Conservation (phyloP, 305 asterid species). For the Plantago rigida region DNA sequence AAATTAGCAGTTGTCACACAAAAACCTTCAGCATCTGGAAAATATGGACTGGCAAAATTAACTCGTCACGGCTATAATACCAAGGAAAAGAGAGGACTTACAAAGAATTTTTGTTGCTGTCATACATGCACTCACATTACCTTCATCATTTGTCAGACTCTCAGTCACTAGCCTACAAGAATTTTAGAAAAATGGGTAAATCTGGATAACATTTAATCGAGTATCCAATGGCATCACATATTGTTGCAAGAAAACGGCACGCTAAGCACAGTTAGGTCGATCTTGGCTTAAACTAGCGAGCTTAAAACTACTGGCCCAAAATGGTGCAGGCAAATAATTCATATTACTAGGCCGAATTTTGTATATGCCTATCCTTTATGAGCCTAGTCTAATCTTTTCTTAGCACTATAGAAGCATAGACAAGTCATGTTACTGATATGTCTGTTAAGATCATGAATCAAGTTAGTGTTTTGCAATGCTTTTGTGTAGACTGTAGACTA, state of each 20-base stretch:
- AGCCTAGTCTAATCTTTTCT: no score
- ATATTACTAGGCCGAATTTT: conserved; percentile 7
- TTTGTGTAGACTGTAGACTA: no score
- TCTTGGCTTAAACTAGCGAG: neutral
- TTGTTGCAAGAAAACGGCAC: conserved; percentile 8
- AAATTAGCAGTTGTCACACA: neutral
- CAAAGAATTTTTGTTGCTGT: conserved; percentile 34
- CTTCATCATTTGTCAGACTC: conserved; percentile 35
- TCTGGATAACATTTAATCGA: conserved; percentile 12
- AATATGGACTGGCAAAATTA: neutral
- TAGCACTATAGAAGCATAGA: no score
- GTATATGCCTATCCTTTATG: conserved; percentile 8
- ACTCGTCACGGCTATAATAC: conserved; percentile 4
- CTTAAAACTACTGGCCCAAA: neutral
- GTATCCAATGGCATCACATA: neutral
- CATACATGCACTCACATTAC: conserved; percentile 33
- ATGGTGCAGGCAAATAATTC: neutral
- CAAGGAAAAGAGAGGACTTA: conserved; percentile 32
- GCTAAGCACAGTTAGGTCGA: conserved; percentile 20
- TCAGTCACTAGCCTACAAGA: conserved; percentile 44
- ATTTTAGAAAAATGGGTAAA: conserved; percentile 18
- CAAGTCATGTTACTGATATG: no score
- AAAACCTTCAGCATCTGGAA: neutral
- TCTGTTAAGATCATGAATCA: no score
- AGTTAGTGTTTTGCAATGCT: no score